phyloP scores from a whole-genome alignment of 2,329 filamentous ascomycete genomes.

The Incumbomyces lentus region DNA sequence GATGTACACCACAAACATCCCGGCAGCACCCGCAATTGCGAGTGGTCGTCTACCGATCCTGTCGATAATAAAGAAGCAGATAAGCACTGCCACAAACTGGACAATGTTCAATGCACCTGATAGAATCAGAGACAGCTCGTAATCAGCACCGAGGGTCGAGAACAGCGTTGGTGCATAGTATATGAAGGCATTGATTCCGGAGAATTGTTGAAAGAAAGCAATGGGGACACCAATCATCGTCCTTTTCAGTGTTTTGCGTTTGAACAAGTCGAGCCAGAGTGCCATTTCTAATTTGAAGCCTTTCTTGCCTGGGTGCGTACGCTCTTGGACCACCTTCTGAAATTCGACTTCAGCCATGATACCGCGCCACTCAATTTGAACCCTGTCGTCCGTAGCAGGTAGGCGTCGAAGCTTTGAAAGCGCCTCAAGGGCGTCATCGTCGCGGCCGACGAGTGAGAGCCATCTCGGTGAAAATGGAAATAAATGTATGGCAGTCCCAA shows the following conservation, averaged over 20 bases:
- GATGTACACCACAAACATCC: constrained; percentile 39
- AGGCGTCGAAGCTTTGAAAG: constrained; percentile 34
- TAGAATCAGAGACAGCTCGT: constrained; percentile 40
- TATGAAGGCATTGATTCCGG: constrained; percentile 25
- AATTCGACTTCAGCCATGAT: constrained; percentile 42
- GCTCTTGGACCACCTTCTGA: constrained; percentile 29
- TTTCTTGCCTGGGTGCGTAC: constrained; percentile 15
- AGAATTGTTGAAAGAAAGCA: constrained; percentile 37
- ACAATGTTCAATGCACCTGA: constrained; percentile 43
- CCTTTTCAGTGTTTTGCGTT: constrained; percentile 33
- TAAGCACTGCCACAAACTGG: constrained; percentile 38
- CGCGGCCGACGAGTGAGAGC: constrained; percentile 31
- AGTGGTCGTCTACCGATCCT: constrained; percentile 37
- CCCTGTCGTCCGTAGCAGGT: constrained; percentile 32
- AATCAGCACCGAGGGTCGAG: constrained; percentile 21
- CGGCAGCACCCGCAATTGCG: constrained; percentile 35
- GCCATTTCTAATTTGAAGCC: constrained; percentile 28
- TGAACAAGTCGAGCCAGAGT: constrained; percentile 40
- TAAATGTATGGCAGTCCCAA: constrained; percentile 34
- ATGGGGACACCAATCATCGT: constrained; percentile 31
- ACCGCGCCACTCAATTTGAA: constrained; percentile 40
- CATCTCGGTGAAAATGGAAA: constrained; percentile 39
- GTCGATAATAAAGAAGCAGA: constrained; percentile 42
- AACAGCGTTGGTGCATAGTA: constrained; percentile 49
- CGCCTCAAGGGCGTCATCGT: constrained; percentile 30